phyloP scores from a whole-genome alignment of 805 yeast genomes.

The Ascoidea asiatica region DNA sequence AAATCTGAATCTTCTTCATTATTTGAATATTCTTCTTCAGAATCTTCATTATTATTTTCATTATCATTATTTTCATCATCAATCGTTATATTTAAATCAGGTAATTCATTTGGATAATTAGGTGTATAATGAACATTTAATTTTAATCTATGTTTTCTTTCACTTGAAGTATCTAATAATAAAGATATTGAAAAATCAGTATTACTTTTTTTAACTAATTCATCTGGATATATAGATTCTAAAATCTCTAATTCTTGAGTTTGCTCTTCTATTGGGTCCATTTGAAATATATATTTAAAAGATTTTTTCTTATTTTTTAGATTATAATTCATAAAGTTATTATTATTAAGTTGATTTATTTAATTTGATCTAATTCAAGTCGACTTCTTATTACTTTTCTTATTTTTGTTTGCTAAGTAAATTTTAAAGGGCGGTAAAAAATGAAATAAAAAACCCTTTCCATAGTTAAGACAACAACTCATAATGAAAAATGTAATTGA shows the following conservation, averaged over 20 bases:
- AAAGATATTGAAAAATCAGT: conserved; percentile 42
- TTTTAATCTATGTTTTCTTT: conserved; percentile 38
- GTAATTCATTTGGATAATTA: conserved; percentile 70
- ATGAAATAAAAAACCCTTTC: too few species aligned
- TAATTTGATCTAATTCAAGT: too few species aligned
- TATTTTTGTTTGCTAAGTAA: too few species aligned
- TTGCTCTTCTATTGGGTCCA: conserved; percentile 80
- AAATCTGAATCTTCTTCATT: conserved; percentile 22
- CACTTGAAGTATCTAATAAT: conserved; percentile 56
- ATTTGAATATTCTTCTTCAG: conserved; percentile 20
- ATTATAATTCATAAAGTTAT: not conserved
- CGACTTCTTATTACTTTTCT: too few species aligned
- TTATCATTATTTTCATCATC: conserved; percentile 18
- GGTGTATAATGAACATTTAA: conserved; percentile 63
- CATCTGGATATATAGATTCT: conserved; percentile 90
- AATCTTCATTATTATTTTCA: conserved; percentile 18
- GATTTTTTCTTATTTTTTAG: not conserved
- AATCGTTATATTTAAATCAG: conserved; percentile 33
- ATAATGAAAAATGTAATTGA: too few species aligned
- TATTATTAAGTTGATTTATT: too few species aligned
- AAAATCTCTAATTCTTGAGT: conserved; percentile 80
- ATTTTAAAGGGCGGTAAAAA: too few species aligned
- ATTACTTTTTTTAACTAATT: conserved; percentile 34
- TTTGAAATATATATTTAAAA: conserved; percentile 15
- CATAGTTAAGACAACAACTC: too few species aligned